Base-by-base conservation (phyloP, 345 rosid species). In the Salix suchowensis region DNA sequence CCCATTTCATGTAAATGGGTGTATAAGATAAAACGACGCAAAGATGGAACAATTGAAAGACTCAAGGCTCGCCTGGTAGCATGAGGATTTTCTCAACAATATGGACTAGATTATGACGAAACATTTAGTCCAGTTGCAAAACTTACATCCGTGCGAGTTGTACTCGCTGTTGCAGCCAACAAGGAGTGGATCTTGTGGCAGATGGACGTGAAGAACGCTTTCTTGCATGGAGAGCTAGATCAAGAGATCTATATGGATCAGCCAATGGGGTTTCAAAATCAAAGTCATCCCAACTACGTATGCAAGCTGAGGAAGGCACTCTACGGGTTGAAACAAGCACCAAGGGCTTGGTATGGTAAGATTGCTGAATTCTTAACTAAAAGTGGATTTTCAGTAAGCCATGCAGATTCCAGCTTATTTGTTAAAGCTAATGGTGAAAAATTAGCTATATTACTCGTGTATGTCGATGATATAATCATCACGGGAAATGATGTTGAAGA, bases 21-120 rank as follows among this genome's bases (percentile, higher is more conserved):
- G 23, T 58, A 18, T n/a, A 58, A 18, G 12, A 68, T 68, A 21
- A 68, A 42, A 15, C 54, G 9, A 1, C 71, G 4, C 11, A n/a
- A 21, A 8, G 52, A 68, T 68, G 54, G 71, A 5, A 39, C 71
- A 39, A 68, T 68, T 2, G 54, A 68, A 55, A n/a, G 39, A 10
- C 9, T 10, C 21, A 44, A 69, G 19, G 36, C 72, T 44, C 36
- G n/a, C 4, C 3, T 46, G 72, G 37, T 46, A 16, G 58, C 72
- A 0, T 13, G 60, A n/a, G 72, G 58, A 2, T 69, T 69, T 21
- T 44, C 58, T 44, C 58, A 69, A 69, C 14, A 69, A 69, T 69
- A 69, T 69, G 72, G 72, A 69, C 36, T 69, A 69, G 72, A 69
- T 11, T 69, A 69, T 69, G 60, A 69, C 0, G 39, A 69, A 69